phyloP scores from a whole-genome alignment of 345 rosid species.

The Eucalyptus globulus region DNA sequence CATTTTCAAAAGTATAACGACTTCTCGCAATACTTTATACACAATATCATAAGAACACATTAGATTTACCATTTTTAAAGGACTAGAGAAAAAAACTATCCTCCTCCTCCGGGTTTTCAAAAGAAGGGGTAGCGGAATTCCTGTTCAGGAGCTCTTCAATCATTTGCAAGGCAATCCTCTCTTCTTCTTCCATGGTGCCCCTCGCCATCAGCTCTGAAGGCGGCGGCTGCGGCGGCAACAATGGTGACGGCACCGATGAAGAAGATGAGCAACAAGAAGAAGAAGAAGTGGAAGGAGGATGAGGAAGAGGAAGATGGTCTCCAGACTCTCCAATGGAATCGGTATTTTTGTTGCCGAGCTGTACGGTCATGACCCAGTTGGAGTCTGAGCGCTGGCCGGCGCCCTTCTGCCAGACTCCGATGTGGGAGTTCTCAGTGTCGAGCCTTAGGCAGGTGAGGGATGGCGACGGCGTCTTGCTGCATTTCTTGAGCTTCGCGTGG shows the following conservation, averaged over 20 bases:
- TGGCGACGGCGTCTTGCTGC: slow-evolving; percentile 35
- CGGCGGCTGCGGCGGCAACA: neutral
- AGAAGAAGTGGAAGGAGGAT: neutral
- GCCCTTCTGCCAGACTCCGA: slow-evolving; percentile 49
- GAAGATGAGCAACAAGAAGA: neutral
- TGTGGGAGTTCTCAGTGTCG: slow-evolving; percentile 38
- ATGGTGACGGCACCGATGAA: neutral
- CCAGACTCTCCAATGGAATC: neutral
- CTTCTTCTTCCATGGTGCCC: slow-evolving; percentile 20
- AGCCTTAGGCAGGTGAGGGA: slow-evolving; percentile 45
- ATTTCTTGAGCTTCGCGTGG: slow-evolving; percentile 34
- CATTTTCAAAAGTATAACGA: neutral
- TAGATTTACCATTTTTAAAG: neutral
- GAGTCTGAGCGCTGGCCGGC: slow-evolving; percentile 34
- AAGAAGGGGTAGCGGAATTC: slow-evolving; percentile 19
- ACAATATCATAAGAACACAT: neutral
- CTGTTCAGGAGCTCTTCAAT: slow-evolving; percentile 78
- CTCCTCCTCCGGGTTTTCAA: neutral
- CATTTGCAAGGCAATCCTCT: slow-evolving; percentile 73
- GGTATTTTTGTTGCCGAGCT: slow-evolving; percentile 11
- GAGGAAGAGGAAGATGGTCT: neutral
- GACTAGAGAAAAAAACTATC: neutral
- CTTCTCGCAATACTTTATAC: neutral
- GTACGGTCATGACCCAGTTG: slow-evolving; percentile 43
- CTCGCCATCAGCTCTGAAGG: neutral